These are phyloP conservation scores for Liquidambar formosana DNA, from an alignment of 164 flowering plant genomes.

Conservation along the genomic window DNA sequence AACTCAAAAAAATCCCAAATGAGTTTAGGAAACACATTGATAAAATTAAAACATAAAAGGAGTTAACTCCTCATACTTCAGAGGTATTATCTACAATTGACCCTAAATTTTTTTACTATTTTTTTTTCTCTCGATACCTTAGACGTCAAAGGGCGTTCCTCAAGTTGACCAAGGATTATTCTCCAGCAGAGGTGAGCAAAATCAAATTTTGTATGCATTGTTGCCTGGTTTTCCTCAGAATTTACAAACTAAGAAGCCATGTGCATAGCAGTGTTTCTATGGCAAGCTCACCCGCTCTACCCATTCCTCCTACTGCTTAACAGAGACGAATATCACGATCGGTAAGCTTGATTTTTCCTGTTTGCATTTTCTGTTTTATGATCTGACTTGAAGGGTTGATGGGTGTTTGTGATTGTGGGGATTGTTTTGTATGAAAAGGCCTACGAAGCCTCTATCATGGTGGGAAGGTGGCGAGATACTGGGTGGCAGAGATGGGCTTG, in stretches of 20 bases:
- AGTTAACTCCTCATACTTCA: too few species aligned
- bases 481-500: constrained; percentile 79
- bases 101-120: too few species aligned
- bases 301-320: constrained; percentile 48
- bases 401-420: constrained; percentile 1
- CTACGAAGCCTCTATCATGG: constrained; percentile 64
- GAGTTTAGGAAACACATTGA: too few species aligned
- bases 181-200: too few species aligned
- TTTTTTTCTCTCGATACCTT: too few species aligned
- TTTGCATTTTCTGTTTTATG: neutral
- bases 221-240: too few species aligned
- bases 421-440: constrained; percentile 37
- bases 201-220: too few species aligned
- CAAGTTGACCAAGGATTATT: too few species aligned
- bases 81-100: too few species aligned
- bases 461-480: constrained; percentile 67
- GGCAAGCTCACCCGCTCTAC: constrained; percentile 58
- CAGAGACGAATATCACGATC: constrained; percentile 58
- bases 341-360: constrained; percentile 32
- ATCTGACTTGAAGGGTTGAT: neutral
- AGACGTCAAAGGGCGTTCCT: too few species aligned
- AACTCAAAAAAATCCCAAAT: too few species aligned
- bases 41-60: too few species aligned
- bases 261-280: constrained; percentile 57
- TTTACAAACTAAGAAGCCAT: constrained; percentile 4